These are phyloP conservation scores for Pilasporangium apinafurcum DNA, from an alignment of 352 stramenopile species.

Conservation along the genomic window DNA sequence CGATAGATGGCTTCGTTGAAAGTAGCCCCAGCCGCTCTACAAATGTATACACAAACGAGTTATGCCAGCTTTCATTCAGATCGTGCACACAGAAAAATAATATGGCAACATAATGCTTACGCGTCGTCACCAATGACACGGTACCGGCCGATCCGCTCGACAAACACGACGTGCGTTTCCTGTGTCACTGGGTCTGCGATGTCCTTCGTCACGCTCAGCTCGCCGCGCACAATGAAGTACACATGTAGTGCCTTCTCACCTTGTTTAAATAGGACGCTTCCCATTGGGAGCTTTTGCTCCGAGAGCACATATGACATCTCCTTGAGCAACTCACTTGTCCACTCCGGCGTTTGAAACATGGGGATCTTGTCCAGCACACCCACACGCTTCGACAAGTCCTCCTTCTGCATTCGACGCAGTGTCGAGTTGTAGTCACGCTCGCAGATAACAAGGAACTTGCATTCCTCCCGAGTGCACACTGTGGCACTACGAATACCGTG, in stretches of 20 bases:
- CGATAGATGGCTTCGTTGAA: conserved; percentile 67
- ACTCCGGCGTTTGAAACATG: conserved; percentile 71
- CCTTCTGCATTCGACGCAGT: conserved; percentile 60
- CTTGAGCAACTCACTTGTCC: conserved; percentile 60
- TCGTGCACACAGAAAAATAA: background rate
- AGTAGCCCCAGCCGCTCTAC: conserved; percentile 43
- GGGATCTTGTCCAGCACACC: conserved; percentile 55
- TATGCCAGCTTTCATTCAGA: background rate
- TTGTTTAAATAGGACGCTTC: conserved; percentile 42
- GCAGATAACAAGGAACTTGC: conserved; percentile 61
- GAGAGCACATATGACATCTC: conserved; percentile 69
- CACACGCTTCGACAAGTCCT: conserved; percentile 52
- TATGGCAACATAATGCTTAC: conserved; percentile 21
- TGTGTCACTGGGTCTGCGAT: conserved; percentile 32
- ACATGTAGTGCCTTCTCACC: conserved; percentile 56
- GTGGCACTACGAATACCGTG: conserved; percentile 63
- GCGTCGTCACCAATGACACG: conserved; percentile 65
- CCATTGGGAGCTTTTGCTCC: conserved; percentile 47
- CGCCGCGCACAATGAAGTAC: conserved; percentile 67
- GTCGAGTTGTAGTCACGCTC: conserved; percentile 73
- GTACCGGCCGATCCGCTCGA: conserved; percentile 51
- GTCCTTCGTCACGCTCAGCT: conserved; percentile 47
- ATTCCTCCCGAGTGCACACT: conserved; percentile 52
- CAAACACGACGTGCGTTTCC: conserved; percentile 29
- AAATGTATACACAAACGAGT: background rate